Evolutionary conservation across 2,329 filamentous ascomycete species (phyloP).

Genomic region (Corynespora cassiicola): DNA sequence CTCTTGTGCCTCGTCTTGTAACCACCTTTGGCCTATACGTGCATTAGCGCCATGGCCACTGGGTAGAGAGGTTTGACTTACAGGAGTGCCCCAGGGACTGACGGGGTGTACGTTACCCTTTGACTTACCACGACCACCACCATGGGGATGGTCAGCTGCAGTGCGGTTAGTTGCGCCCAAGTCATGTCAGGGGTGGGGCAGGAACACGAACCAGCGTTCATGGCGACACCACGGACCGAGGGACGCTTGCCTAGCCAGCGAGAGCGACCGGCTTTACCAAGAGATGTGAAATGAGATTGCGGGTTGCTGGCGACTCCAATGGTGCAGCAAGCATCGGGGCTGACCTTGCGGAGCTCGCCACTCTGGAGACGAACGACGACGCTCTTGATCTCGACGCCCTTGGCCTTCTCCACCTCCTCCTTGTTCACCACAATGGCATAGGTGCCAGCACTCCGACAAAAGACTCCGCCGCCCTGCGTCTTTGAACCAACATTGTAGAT

Average conservation of each 20-base stretch:
- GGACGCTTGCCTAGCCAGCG: constrained; percentile 94
- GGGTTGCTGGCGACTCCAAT: constrained; percentile 94
- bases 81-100: constrained; percentile 94
- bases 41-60: constrained; percentile 17
- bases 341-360: constrained; percentile 88
- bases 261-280: constrained; percentile 93
- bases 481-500: constrained; percentile 87
- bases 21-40: constrained; percentile 71
- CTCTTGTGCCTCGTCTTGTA: constrained; percentile 91
- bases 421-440: constrained; percentile 89
- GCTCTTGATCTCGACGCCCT: constrained; percentile 72
- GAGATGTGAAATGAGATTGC: constrained; percentile 85
- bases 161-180: constrained; percentile 17
- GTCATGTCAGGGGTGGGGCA: neutral
- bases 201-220: constrained; percentile 79
- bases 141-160: constrained; percentile 90
- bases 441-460: constrained; percentile 94
- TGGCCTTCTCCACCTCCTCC: constrained; percentile 70
- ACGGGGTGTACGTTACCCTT: constrained; percentile 97
- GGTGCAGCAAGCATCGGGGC: constrained; percentile 91
- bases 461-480: constrained; percentile 76
- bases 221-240: constrained; percentile 94
- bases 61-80: constrained; percentile 63
- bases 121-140: constrained; percentile 98
- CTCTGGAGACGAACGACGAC: constrained; percentile 89